Percentiles rank a stretch among this genome's conserved stretches.
Conservation (phyloP, 768 basidiomycete genomes). For the Leccinum subtestaceum region DNA sequence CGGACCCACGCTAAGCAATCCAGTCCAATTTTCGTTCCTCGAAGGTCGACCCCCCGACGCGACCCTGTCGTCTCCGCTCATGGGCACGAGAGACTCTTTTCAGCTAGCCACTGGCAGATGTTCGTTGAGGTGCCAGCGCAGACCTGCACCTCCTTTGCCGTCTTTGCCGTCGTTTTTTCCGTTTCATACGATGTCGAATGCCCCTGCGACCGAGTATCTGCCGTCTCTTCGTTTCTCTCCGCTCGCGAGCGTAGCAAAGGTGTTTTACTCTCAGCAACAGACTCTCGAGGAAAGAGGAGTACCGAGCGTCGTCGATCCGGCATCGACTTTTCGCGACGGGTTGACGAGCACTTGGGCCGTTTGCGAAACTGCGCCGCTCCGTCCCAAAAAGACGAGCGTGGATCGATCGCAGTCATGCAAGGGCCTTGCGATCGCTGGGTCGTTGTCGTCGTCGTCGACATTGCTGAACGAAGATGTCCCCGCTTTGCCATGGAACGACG, state of each 20-base stretch:
- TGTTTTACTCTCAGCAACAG: constrained; percentile 5
- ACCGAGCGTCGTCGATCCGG: background rate
- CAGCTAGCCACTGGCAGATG: constrained; percentile 19
- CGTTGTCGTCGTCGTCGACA: constrained; percentile 1
- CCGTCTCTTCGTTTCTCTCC: constrained; percentile 23
- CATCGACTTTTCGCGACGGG: background rate
- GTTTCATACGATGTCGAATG: background rate
- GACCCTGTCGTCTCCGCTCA: constrained; percentile 20
- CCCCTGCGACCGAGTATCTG: constrained; percentile 2
- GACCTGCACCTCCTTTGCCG: constrained; percentile 21
- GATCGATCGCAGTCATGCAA: constrained; percentile 12
- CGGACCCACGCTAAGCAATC: constrained; percentile 9
- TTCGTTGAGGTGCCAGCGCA: constrained; percentile 12
- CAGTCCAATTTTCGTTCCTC: constrained; percentile 24
- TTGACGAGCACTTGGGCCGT: background rate
- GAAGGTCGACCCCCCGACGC: constrained; percentile 22
- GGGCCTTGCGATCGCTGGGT: constrained; percentile 7
- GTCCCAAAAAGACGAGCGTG: background rate
- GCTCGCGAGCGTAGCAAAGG: constrained; percentile 7
- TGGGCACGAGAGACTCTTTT: constrained; percentile 28
- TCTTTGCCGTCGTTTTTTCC: constrained; percentile 18
- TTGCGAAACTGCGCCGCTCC: background rate
- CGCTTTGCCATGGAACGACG: background rate
- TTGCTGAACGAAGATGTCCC: background rate
- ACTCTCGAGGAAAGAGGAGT: background rate